Conservation (phyloP, 345 rosid genomes). For the Pistacia vera region DNA sequence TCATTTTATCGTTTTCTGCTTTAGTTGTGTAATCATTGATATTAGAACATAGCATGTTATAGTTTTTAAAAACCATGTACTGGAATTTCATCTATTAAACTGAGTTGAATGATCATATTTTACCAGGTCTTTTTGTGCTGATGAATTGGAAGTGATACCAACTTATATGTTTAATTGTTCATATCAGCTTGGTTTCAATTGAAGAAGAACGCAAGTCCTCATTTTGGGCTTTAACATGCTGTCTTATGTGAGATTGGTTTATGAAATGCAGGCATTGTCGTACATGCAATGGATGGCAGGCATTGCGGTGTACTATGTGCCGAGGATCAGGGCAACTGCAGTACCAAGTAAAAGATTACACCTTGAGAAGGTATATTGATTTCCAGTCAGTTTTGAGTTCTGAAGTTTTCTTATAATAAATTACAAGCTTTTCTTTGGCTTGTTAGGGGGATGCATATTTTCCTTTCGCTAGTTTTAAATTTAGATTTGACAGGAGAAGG, state of each 20-base stretch:
- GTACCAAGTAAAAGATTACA: slow-evolving; percentile 78
- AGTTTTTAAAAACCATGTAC: not conserved
- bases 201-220: not conserved
- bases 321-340: slow-evolving; percentile 87
- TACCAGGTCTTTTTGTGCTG: not conserved
- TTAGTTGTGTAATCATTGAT: not conserved
- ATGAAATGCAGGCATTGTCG: slow-evolving; percentile 63
- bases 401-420: not conserved
- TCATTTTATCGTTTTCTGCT: not conserved
- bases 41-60: not conserved
- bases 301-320: slow-evolving; percentile 88
- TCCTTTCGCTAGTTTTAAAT: not conserved
- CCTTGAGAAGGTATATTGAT: slow-evolving; percentile 64
- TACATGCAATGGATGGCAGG: slow-evolving; percentile 91
- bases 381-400: not conserved
- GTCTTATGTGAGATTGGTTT: slow-evolving; percentile 11
- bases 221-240: not conserved
- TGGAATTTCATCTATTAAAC: not conserved
- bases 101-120: not conserved
- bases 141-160: not conserved
- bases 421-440: not conserved
- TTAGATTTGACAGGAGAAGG: not conserved
- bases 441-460: not conserved
- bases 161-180: slow-evolving; percentile 2
- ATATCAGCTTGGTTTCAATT: not conserved